Evolutionary conservation across 192 early-diverging fungal species (phyloP).

Genomic region (Entomortierella beljakovae): DNA sequence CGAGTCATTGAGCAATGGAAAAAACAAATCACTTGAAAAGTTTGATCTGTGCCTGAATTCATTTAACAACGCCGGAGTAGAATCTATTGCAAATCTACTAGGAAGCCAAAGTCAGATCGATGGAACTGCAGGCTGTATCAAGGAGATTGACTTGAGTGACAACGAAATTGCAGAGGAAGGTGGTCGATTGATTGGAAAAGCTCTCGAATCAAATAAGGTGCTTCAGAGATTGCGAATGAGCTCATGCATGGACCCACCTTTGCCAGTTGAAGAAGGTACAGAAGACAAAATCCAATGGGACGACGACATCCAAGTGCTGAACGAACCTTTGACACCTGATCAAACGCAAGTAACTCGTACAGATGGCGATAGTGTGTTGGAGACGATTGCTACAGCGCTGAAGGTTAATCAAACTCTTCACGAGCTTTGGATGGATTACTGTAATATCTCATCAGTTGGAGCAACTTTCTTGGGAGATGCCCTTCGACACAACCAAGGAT

Average conservation of each 20-base stretch:
- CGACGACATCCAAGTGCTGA: constrained; percentile 23
- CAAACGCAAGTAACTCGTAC: constrained; percentile 33
- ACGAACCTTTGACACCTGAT: constrained; percentile 13
- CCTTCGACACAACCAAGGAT: constrained; percentile 23
- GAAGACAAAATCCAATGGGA: constrained; percentile 39
- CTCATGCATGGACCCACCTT: constrained; percentile 44
- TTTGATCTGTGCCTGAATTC: constrained; percentile 58
- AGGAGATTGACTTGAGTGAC: constrained; percentile 61
- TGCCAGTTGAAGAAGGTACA: constrained; percentile 35
- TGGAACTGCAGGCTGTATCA: constrained; percentile 3
- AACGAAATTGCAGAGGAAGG: constrained; percentile 59
- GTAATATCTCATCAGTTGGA: constrained; percentile 55
- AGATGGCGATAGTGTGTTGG: constrained; percentile 55
- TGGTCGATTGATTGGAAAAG: constrained; percentile 41
- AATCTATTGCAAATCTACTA: constrained; percentile 41
- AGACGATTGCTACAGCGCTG: constrained; percentile 30
- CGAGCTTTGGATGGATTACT: constrained; percentile 57
- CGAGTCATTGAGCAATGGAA: constrained; percentile 6
- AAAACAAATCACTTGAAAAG: constrained; percentile 20
- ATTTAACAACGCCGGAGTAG: constrained; percentile 36
- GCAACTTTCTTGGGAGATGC: constrained; percentile 29
- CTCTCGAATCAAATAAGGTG: constrained; percentile 45
- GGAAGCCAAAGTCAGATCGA: constrained; percentile 1
- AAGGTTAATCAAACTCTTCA: constrained; percentile 39
- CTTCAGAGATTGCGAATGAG: constrained; percentile 54